Evolutionary conservation across 768 basidiomycete genomes (phyloP).

Genomic region (Crassisporium funariophilum): DNA sequence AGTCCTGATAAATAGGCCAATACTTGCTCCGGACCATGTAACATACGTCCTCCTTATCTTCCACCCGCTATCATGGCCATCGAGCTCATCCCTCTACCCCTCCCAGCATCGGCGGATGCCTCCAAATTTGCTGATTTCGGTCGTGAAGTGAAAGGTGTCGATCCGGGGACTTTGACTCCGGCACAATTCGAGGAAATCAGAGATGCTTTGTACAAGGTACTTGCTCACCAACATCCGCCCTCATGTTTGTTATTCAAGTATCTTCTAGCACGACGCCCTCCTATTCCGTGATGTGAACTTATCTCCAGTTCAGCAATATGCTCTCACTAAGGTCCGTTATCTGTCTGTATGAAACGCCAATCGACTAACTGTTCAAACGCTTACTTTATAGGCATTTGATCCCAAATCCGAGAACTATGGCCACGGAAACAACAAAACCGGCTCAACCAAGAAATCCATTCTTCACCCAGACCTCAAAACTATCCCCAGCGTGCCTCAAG

Average conservation of each 20-base stretch:
- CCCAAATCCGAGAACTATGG: conserved; percentile 64
- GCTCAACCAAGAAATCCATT: conserved; percentile 72
- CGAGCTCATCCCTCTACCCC: conserved; percentile 62
- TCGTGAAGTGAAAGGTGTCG: conserved; percentile 70
- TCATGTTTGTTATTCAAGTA: not conserved
- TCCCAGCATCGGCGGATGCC: conserved; percentile 73
- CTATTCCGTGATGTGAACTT: conserved; percentile 73
- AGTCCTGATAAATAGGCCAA: conserved; percentile 12
- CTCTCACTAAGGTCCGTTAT: conserved; percentile 71
- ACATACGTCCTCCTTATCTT: not conserved
- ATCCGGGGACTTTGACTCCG: conserved; percentile 62
- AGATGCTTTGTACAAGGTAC: conserved; percentile 76
- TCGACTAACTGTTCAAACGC: conserved; percentile 8
- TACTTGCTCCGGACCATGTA: conserved; percentile 4
- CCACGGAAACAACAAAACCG: conserved; percentile 88
- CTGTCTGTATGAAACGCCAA: not conserved
- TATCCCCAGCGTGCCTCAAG: conserved; percentile 84
- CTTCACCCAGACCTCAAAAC: conserved; percentile 91
- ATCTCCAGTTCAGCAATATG: conserved; percentile 83
- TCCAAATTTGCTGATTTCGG: conserved; percentile 73
- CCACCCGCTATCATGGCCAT: conserved; percentile 59
- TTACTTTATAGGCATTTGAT: conserved; percentile 70
- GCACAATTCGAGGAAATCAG: conserved; percentile 69
- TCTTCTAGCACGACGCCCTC: conserved; percentile 62
- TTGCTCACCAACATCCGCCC: conserved; percentile 7